phyloP scores from a whole-genome alignment of 768 basidiomycete species.

The Hemileccinum impolitum region DNA sequence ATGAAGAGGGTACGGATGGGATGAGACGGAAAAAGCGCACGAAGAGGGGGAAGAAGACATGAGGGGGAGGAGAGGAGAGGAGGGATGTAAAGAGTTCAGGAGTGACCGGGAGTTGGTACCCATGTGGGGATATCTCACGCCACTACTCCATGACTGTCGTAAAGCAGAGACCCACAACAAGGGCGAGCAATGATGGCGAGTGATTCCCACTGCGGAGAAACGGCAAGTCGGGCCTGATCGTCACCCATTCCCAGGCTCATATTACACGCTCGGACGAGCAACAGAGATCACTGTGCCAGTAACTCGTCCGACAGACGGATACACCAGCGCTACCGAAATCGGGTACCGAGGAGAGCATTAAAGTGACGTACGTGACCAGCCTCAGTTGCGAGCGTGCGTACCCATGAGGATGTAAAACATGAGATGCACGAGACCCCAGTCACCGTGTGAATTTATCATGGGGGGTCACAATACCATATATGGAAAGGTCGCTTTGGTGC shows the following conservation, averaged over 20 bases:
- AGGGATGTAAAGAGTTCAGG: too few relatives aligned
- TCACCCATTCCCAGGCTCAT: constrained; percentile 10
- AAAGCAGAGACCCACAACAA: background rate
- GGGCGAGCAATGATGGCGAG: too few relatives aligned
- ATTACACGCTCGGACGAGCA: too few relatives aligned
- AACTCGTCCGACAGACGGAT: too few relatives aligned
- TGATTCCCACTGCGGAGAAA: too few relatives aligned
- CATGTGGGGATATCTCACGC: constrained; percentile 10
- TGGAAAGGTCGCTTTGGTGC: constrained; percentile 1
- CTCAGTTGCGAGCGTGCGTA: too few relatives aligned
- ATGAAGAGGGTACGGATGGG: constrained; percentile 12
- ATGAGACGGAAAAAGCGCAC: constrained; percentile 18
- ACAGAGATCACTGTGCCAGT: too few relatives aligned
- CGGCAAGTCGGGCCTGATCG: constrained; percentile 1
- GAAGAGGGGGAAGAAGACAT: constrained; percentile 17
- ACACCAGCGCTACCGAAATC: too few relatives aligned
- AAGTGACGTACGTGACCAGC: background rate
- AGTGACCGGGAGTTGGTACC: background rate
- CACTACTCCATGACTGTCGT: constrained; percentile 13
- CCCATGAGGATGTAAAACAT: too few relatives aligned
- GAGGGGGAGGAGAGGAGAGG: too few relatives aligned
- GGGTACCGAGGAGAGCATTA: background rate
- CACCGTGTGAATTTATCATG: constrained; percentile 28
- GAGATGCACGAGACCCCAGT: constrained; percentile 13
- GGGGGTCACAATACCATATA: constrained; percentile 16